A percentile compares a stretch with the other conserved stretches of the same genome.
Evolutionary conservation across 805 yeast species (phyloP).

Genomic region (Candida glaebosa): DNA sequence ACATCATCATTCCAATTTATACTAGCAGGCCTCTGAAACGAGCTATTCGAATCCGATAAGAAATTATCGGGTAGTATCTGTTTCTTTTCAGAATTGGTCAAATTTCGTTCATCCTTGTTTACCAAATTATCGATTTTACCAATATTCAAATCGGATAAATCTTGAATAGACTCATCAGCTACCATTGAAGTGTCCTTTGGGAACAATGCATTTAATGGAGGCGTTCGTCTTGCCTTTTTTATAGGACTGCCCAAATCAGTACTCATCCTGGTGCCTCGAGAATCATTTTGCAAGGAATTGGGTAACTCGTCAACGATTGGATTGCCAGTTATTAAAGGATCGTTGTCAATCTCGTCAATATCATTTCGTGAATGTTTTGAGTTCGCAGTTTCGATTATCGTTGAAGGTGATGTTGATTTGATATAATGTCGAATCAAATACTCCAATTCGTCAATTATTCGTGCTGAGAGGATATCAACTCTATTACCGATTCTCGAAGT

Average conservation of each 20-base stretch:
- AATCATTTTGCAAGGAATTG: neutral
- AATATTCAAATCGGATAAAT: constrained; percentile 37
- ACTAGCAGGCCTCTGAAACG: constrained; percentile 37
- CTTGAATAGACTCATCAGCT: constrained; percentile 27
- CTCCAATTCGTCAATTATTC: constrained; percentile 68
- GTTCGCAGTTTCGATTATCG: constrained; percentile 6
- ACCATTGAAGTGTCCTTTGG: neutral
- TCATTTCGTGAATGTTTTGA: neutral
- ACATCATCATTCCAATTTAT: constrained; percentile 43
- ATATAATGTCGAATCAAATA: constrained; percentile 46
- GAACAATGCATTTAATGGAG: neutral
- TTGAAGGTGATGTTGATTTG: constrained; percentile 12
- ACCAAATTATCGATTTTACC: constrained; percentile 35
- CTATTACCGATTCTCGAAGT: constrained; percentile 27
- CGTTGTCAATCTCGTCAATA: neutral
- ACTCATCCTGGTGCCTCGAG: constrained; percentile 1
- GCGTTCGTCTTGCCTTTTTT: neutral
- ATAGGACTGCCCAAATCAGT: constrained; percentile 3
- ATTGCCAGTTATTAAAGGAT: neutral
- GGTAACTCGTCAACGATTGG: constrained; percentile 3
- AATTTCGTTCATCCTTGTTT: constrained; percentile 20
- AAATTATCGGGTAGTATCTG: constrained; percentile 8
- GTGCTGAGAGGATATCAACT: constrained; percentile 64
- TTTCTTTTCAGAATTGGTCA: neutral
- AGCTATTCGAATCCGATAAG: constrained; percentile 17